Evolutionary conservation across 2,329 filamentous ascomycete species (phyloP).

Genomic region (Diaporthe capsici): DNA sequence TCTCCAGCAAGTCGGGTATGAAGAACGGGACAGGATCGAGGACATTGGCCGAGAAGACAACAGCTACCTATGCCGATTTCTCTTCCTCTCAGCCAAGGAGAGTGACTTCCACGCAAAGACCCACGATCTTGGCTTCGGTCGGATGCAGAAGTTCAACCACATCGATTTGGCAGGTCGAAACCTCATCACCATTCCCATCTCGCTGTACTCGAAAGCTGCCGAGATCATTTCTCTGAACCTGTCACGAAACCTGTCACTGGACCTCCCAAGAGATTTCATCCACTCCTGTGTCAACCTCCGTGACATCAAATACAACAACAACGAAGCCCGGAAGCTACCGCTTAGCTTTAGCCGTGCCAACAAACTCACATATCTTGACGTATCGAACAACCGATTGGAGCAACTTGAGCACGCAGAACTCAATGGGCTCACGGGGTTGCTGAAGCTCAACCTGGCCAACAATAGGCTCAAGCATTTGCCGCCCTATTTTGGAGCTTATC

Average conservation of each 20-base stretch:
- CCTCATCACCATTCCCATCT: slow-evolving; percentile 94
- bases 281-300: slow-evolving; percentile 91
- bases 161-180: slow-evolving; percentile 93
- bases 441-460: slow-evolving; percentile 94
- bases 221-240: slow-evolving; percentile 97
- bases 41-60: slow-evolving; percentile 97
- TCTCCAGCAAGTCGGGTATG: slow-evolving; percentile 92
- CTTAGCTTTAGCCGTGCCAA: slow-evolving; percentile 85
- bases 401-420: slow-evolving; percentile 89
- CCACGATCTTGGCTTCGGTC: slow-evolving; percentile 85
- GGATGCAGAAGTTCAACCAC: slow-evolving; percentile 92
- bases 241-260: slow-evolving; percentile 90
- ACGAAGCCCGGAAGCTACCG: slow-evolving; percentile 89
- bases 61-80: slow-evolving; percentile 95
- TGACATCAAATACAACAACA: slow-evolving; percentile 96
- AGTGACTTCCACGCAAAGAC: slow-evolving; percentile 82
- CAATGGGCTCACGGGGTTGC: slow-evolving; percentile 78
- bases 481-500: slow-evolving; percentile 85
- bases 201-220: slow-evolving; percentile 88
- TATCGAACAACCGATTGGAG: slow-evolving; percentile 94
- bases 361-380: slow-evolving; percentile 88
- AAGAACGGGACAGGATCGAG: slow-evolving; percentile 87
- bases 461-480: slow-evolving; percentile 88
- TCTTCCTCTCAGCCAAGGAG: slow-evolving; percentile 91
- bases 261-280: slow-evolving; percentile 96